Conservation (phyloP, 306 rosid genomes). For the Gastrolobium villosum region DNA sequence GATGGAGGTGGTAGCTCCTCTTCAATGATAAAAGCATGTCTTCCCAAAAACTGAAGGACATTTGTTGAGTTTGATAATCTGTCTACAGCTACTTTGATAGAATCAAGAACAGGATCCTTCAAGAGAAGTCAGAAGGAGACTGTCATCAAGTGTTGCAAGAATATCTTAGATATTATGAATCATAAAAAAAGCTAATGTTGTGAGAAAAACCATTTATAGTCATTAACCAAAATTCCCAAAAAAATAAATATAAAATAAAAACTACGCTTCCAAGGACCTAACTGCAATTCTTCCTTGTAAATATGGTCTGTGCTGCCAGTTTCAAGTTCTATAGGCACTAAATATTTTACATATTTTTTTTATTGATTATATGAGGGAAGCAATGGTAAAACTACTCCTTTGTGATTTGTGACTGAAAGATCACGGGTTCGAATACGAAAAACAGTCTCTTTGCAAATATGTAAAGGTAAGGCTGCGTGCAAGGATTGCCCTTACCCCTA, state of each 20-base stretch:
- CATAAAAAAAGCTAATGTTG: background rate
- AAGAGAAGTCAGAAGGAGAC: constrained; percentile 22
- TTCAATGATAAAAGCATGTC: constrained; percentile 85
- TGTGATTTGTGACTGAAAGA: too few species aligned
- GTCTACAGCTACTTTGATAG: constrained; percentile 80
- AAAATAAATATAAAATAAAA: background rate
- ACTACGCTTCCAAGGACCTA: constrained; percentile 1
- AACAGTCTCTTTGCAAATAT: too few species aligned
- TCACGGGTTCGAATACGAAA: too few species aligned
- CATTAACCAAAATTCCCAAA: constrained; percentile 8
- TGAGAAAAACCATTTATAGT: constrained; percentile 9
- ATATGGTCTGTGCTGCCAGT: background rate
- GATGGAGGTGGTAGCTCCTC: constrained; percentile 76
- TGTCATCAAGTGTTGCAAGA: constrained; percentile 31
- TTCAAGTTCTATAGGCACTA: background rate
- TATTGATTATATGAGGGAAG: too few species aligned
- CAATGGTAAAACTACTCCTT: too few species aligned
- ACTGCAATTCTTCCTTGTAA: constrained; percentile 10
- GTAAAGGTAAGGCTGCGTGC: too few species aligned
- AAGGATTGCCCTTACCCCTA: too few species aligned
- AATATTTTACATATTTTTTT: too few species aligned
- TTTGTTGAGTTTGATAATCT: constrained; percentile 84
- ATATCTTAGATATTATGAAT: constrained; percentile 16
- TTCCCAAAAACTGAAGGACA: constrained; percentile 87
- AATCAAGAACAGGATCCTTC: constrained; percentile 86